These are phyloP conservation scores for Teunomyces lycoperdinae DNA, from an alignment of 805 yeast genomes.

Conservation along the genomic window DNA sequence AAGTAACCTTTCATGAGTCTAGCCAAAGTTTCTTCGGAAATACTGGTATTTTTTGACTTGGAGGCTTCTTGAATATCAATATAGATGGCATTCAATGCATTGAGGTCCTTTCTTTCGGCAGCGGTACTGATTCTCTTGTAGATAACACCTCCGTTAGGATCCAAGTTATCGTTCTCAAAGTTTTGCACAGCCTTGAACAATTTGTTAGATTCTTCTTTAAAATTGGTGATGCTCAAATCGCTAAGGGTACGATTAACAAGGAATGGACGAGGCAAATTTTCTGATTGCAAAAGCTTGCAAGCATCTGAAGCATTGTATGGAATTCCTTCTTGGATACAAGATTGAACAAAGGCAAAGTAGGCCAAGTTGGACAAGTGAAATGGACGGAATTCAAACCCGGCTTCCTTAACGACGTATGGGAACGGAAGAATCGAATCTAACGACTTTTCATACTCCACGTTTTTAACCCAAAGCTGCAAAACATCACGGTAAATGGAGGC, in stretches of 20 bases:
- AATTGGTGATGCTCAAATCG: slow-evolving; percentile 12
- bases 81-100: slow-evolving; percentile 19
- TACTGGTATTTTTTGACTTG: slow-evolving; percentile 22
- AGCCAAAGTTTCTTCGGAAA: slow-evolving; percentile 41
- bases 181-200: slow-evolving; percentile 6
- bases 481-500: slow-evolving; percentile 19
- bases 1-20: slow-evolving; percentile 48
- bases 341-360: slow-evolving; percentile 33
- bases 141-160: slow-evolving; percentile 32
- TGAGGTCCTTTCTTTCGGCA: slow-evolving; percentile 15
- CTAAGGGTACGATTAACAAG: slow-evolving; percentile 17
- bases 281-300: slow-evolving; percentile 24
- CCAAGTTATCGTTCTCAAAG: slow-evolving; percentile 20
- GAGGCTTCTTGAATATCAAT: slow-evolving; percentile 24
- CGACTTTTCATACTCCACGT: slow-evolving; percentile 23
- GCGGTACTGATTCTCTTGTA: slow-evolving; percentile 21
- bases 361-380: slow-evolving; percentile 23
- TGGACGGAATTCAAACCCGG: slow-evolving; percentile 12
- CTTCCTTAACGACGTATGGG: slow-evolving; percentile 7
- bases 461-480: slow-evolving; percentile 33
- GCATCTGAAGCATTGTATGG: slow-evolving; percentile 24
- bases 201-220: slow-evolving; percentile 4
- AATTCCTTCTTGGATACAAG: slow-evolving; percentile 22
- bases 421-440: slow-evolving; percentile 2
- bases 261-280: slow-evolving; percentile 18